Evolutionary conservation across 75 land plant species (phyloP), one percentile per base, ranked within the genome.

Genomic region (Ceratopteris richardii): DNA sequence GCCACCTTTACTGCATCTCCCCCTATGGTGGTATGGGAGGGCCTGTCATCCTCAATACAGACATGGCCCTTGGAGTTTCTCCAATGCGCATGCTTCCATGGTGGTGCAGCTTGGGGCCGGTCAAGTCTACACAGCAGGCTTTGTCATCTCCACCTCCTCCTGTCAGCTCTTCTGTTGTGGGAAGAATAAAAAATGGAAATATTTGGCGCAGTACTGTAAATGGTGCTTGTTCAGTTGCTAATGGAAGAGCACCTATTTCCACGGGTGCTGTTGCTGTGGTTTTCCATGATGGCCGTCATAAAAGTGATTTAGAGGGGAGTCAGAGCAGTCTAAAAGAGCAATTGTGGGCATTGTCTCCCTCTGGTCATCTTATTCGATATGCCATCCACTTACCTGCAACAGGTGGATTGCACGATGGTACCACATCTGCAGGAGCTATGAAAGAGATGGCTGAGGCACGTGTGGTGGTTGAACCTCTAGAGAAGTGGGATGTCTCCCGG

Each of bases 401-500:
- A 10, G 63, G 33, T 58, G 31, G 60, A 10, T 1, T 64, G 23
- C 65, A 66, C 14, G 27, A 33, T 14, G 29, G 47, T 18, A 47
- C 14, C 51, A 44, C 26, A 22, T 39, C 60, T 51, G 1, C 22
- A 4, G 48, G 56, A 62, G 72, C 44, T 21, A 31, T 62, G 31
- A 31, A 57, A 19, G 53, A 51, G 26, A 62, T 71, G 10, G 42
- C 24, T 67, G 83, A 80, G 43, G 37, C 66, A 44, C 69, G 70
- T 37, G 65, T 82, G 10, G 55, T 63, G 18, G 81, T 89, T 47
- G 85, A 86, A 50, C 80, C 98, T 17, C 51, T 85, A n/a, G 78
- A 94, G 73, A 89, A 79, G 52, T 94, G 98, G 98, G 89, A 86
- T 69, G 61, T 94, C 0, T 75, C 77, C 62, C 90, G 82, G 33